These are phyloP conservation scores for Apiospora hydei DNA, from an alignment of 2,329 filamentous ascomycete genomes.

Conservation along the genomic window DNA sequence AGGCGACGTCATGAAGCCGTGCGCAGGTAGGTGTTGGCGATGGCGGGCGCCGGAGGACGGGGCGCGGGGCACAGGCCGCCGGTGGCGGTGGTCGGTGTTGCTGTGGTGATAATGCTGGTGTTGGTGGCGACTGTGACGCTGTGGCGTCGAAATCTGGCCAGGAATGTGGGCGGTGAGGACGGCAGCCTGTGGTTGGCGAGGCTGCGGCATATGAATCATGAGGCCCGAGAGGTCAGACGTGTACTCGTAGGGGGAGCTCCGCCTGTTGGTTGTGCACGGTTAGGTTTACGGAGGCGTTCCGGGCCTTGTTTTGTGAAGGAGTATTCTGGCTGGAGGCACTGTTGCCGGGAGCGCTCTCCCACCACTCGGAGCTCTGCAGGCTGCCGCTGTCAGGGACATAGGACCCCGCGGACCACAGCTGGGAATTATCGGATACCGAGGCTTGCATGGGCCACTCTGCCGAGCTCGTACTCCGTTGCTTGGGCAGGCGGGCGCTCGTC, in stretches of 20 bases:
- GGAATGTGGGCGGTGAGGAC: conserved; percentile 45
- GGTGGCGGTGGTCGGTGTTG: conserved; percentile 46
- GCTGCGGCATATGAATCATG: conserved; percentile 63
- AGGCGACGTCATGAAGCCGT: conserved; percentile 46
- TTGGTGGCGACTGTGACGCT: neutral
- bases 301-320: conserved; percentile 10
- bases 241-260: conserved; percentile 51
- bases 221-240: conserved; percentile 48
- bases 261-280: conserved; percentile 50
- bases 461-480: conserved; percentile 37
- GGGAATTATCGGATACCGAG: conserved; percentile 36
- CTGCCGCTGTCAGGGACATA: conserved; percentile 32
- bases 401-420: conserved; percentile 28
- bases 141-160: conserved; percentile 25
- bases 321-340: neutral
- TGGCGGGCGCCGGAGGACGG: conserved; percentile 63
- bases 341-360: conserved; percentile 32
- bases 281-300: conserved; percentile 47
- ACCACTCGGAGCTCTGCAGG: conserved; percentile 36
- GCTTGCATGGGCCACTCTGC: conserved; percentile 44
- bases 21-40: conserved; percentile 28
- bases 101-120: conserved; percentile 11
- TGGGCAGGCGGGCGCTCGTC: conserved; percentile 28
- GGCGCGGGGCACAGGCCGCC: conserved; percentile 60
- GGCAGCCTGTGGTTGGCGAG: conserved; percentile 46